These are phyloP conservation scores for Neofusicoccum parvum DNA, from an alignment of 2,329 filamentous ascomycete species.

Conservation along the genomic window DNA sequence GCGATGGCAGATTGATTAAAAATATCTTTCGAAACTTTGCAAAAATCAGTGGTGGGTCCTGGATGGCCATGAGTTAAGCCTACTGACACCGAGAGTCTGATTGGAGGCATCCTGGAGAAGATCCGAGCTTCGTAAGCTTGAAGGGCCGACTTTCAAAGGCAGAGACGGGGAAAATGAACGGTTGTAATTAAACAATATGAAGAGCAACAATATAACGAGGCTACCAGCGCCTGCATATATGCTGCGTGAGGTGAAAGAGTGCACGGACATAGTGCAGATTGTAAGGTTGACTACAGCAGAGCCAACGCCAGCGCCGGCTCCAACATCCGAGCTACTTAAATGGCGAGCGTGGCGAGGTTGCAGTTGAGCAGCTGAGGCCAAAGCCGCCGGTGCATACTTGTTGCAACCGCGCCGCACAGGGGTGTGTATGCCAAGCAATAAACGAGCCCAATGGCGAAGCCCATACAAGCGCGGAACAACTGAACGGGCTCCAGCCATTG, in stretches of 20 bases:
- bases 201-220: neutral
- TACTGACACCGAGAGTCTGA: slow-evolving; percentile 20
- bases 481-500: too few species aligned
- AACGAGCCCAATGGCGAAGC: neutral
- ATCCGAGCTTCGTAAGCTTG: neutral
- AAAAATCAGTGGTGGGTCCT: neutral
- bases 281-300: neutral
- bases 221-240: neutral
- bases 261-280: neutral
- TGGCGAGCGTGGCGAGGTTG: neutral
- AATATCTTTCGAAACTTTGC: slow-evolving; percentile 56
- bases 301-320: neutral
- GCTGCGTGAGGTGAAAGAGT: neutral
- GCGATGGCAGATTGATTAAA: slow-evolving; percentile 54
- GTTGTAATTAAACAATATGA: neutral
- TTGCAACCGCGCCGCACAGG: slow-evolving; percentile 9
- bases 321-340: neutral
- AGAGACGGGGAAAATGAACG: neutral
- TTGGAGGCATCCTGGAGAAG: slow-evolving; percentile 13
- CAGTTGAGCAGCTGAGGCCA: too few species aligned
- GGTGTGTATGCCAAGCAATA: neutral
- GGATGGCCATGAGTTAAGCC: neutral
- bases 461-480: neutral
- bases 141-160: neutral
- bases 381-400: neutral